These are phyloP conservation scores for Keithomyces neogunnii DNA, from an alignment of 2,329 filamentous ascomycete species.

Conservation along the genomic window DNA sequence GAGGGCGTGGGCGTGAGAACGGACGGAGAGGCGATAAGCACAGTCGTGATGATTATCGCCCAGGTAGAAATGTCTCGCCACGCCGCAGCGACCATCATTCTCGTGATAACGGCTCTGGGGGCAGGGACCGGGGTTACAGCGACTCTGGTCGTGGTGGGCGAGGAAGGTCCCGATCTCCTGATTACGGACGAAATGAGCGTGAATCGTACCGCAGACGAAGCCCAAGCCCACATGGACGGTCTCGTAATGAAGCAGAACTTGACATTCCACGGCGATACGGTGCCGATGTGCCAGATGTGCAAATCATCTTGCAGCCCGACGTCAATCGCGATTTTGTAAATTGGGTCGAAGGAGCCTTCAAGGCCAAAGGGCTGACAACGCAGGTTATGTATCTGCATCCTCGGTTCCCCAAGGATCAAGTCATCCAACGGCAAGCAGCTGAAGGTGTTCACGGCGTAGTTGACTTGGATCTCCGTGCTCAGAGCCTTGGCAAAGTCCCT, in stretches of 20 bases:
- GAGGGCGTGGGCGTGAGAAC: slow-evolving; percentile 36
- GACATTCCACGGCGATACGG: slow-evolving; percentile 67
- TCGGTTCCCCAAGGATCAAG: slow-evolving; percentile 64
- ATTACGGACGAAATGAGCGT: slow-evolving; percentile 32
- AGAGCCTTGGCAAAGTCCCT: slow-evolving; percentile 64
- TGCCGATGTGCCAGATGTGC: slow-evolving; percentile 76
- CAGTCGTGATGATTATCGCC: slow-evolving; percentile 56
- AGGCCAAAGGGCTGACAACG: slow-evolving; percentile 59
- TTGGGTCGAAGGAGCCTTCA: slow-evolving; percentile 74
- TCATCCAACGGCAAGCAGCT: slow-evolving; percentile 77
- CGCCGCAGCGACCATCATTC: slow-evolving; percentile 45
- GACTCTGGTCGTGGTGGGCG: slow-evolving; percentile 36
- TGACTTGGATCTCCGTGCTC: slow-evolving; percentile 62
- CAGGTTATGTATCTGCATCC: slow-evolving; percentile 75
- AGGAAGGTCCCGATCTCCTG: slow-evolving; percentile 62
- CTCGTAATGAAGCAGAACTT: slow-evolving; percentile 46
- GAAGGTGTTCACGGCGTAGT: slow-evolving; percentile 85
- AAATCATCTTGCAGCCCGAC: slow-evolving; percentile 74
- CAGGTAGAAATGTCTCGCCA: slow-evolving; percentile 51
- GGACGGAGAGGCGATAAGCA: slow-evolving; percentile 36
- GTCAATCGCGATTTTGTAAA: slow-evolving; percentile 71
- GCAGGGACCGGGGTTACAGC: slow-evolving; percentile 34
- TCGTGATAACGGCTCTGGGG: slow-evolving; percentile 51
- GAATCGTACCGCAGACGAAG: slow-evolving; percentile 59
- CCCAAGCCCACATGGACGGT: slow-evolving; percentile 52